phyloP scores from a whole-genome alignment of 2,329 filamentous ascomycete species.

The Trichoderma sp. region DNA sequence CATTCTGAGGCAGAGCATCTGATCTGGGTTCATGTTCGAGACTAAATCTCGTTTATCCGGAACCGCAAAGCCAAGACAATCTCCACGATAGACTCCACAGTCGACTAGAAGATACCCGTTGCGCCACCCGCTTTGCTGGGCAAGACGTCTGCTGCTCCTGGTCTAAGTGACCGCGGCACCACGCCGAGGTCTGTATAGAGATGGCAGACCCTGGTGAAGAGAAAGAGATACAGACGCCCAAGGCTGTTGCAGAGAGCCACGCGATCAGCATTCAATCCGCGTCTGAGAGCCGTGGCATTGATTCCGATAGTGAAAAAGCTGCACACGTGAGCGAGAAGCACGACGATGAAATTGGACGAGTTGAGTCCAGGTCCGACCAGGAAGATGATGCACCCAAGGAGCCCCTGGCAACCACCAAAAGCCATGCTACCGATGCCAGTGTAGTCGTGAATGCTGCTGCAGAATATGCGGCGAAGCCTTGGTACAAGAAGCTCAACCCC shows the following conservation, averaged over 20 bases:
- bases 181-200: not conserved
- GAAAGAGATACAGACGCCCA: constrained; percentile 3
- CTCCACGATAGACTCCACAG: constrained; percentile 13
- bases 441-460: constrained; percentile 43
- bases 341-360: constrained; percentile 6
- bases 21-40: not conserved
- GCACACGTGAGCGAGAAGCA: not conserved
- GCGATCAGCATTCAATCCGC: constrained; percentile 3
- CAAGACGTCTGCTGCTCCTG: not conserved
- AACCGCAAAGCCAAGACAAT: constrained; percentile 1
- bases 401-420: constrained; percentile 41
- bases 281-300: not conserved
- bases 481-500: constrained; percentile 65
- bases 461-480: constrained; percentile 51
- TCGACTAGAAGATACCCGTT: constrained; percentile 11
- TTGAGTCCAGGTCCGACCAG: constrained; percentile 10
- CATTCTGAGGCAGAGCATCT: not conserved
- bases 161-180: constrained; percentile 6
- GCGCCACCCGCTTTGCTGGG: constrained; percentile 5
- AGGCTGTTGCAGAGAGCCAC: not conserved
- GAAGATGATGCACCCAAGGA: constrained; percentile 6
- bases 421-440: constrained; percentile 56
- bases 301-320: not conserved
- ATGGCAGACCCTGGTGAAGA: constrained; percentile 21
- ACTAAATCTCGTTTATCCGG: not conserved